Evolutionary conservation across 495 filamentous ascomycete species (phyloP).

Genomic region (Tuber umbilicatum): DNA sequence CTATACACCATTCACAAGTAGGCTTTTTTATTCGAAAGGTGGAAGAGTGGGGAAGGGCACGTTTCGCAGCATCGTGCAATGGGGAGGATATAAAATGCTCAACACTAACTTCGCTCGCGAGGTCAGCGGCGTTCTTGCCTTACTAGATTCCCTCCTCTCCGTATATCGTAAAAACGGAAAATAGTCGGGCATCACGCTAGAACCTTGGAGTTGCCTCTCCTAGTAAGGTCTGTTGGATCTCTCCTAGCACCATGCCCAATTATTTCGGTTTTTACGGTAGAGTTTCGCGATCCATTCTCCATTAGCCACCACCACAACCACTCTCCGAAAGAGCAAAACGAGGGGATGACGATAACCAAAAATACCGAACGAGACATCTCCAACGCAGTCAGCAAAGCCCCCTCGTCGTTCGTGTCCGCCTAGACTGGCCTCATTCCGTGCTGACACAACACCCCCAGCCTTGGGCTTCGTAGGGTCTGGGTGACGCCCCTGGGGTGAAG

Average conservation of each 20-base stretch:
- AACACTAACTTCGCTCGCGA: constrained; percentile 44
- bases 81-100: constrained; percentile 47
- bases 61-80: constrained; percentile 42
- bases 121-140: constrained; percentile 49
- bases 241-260: no score
- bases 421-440: constrained; percentile 50
- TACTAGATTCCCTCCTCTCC: constrained; percentile 49
- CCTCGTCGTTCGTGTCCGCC: constrained; percentile 51
- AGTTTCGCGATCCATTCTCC: constrained; percentile 41
- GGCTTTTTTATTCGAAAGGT: neutral
- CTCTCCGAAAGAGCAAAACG: constrained; percentile 1
- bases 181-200: no score
- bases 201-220: no score
- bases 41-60: constrained; percentile 4
- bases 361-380: constrained; percentile 53
- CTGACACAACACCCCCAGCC: constrained; percentile 42
- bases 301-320: constrained; percentile 9
- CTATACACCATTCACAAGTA: neutral
- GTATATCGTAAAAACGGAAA: no score
- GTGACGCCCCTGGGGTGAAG: constrained; percentile 47
- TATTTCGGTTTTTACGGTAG: no score
- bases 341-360: constrained; percentile 47
- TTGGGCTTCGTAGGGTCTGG: constrained; percentile 42
- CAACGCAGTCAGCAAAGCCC: constrained; percentile 49
- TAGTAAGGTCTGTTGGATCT: no score